Conservation (phyloP, 768 basidiomycete genomes). For the Nevesoporus exiguus region DNA sequence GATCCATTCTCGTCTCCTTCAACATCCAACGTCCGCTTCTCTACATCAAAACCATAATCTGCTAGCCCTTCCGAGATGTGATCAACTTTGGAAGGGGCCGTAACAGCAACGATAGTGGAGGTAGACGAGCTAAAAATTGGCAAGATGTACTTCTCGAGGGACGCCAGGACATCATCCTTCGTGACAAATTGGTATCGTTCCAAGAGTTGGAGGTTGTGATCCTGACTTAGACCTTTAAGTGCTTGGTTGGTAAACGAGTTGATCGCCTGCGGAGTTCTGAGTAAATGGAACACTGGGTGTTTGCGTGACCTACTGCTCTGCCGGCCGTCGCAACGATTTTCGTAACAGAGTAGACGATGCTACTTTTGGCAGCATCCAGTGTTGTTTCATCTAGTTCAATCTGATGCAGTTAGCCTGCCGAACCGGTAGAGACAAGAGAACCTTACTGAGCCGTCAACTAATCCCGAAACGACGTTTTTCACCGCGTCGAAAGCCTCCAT, state of each 20-base stretch:
- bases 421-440: not conserved
- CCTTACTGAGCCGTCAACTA: constrained; percentile 80
- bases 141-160: constrained; percentile 71
- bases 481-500: constrained; percentile 81
- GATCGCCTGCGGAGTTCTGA: constrained; percentile 50
- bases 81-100: constrained; percentile 75
- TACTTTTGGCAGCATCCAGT: constrained; percentile 89
- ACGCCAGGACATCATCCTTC: constrained; percentile 68
- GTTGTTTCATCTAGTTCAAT: constrained; percentile 75
- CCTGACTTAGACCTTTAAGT: constrained; percentile 77
- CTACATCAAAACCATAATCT: constrained; percentile 73
- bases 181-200: constrained; percentile 78
- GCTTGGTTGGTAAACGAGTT: constrained; percentile 89
- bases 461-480: constrained; percentile 66
- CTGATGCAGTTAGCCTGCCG: constrained; percentile 37
- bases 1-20: constrained; percentile 49
- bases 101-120: constrained; percentile 79
- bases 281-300: not conserved
- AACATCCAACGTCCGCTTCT: constrained; percentile 63
- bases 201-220: constrained; percentile 72
- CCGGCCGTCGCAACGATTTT: constrained; percentile 79
- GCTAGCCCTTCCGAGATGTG: constrained; percentile 64
- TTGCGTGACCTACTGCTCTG: constrained; percentile 64
- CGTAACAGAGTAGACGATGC: constrained; percentile 81
- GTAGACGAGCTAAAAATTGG: constrained; percentile 78